Conservation (phyloP, 2,329 filamentous ascomycete species). For the Lachnellula willkommii region DNA sequence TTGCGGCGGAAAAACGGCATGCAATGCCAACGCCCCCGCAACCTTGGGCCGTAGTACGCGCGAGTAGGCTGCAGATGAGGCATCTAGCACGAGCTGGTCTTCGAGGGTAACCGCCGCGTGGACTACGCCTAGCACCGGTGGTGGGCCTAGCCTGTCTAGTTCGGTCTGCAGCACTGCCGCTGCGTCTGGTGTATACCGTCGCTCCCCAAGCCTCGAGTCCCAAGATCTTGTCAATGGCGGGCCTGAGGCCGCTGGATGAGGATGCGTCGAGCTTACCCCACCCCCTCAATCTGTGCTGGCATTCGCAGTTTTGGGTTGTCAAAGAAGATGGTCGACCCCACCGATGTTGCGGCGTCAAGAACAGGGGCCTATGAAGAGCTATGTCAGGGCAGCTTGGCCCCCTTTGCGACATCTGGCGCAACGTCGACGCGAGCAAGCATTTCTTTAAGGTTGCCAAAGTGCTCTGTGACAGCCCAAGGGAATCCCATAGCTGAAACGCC, state of each 20-base stretch:
- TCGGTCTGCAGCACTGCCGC: conserved; percentile 17
- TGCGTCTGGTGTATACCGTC: conserved; percentile 27
- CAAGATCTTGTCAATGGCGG: conserved; percentile 25
- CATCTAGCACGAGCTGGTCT: conserved; percentile 33
- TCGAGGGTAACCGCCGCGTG: conserved; percentile 38
- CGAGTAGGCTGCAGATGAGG: conserved; percentile 27
- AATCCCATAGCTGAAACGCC: conserved; percentile 39
- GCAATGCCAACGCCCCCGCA: conserved; percentile 27
- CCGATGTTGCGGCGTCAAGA: conserved; percentile 39
- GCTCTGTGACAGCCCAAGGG: conserved; percentile 38
- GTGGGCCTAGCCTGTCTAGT: conserved; percentile 33
- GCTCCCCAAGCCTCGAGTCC: conserved; percentile 32
- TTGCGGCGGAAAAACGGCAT: conserved; percentile 27
- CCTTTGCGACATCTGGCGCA: conserved; percentile 25
- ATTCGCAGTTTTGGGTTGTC: conserved; percentile 35
- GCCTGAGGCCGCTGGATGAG: conserved; percentile 1
- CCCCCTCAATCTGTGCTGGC: conserved; percentile 29
- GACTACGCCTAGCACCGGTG: conserved; percentile 37
- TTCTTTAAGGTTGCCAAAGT: conserved; percentile 35
- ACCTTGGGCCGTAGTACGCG: conserved; percentile 33
- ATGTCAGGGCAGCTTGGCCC: conserved; percentile 18
- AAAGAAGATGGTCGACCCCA: conserved; percentile 38
- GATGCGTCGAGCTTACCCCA: conserved; percentile 23
- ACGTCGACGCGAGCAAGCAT: conserved; percentile 39
- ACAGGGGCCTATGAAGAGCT: conserved; percentile 35